Percentiles rank a stretch among this genome's conserved stretches.
Conservation (phyloP, 768 basidiomycete species). For the Austroboletus eburneus region DNA sequence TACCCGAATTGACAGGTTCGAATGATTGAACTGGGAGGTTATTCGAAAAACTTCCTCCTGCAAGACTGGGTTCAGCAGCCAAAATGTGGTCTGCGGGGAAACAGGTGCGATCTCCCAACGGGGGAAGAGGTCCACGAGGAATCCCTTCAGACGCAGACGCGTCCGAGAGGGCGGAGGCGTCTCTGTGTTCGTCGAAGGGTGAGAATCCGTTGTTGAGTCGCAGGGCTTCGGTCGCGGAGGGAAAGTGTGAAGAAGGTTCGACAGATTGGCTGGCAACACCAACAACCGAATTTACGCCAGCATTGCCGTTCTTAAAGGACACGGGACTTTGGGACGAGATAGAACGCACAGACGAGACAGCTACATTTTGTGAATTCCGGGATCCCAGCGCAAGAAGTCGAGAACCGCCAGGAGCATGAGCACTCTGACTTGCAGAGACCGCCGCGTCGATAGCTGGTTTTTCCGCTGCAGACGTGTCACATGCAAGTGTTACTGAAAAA, state of each 20-base stretch:
- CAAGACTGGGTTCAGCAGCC: conserved; percentile 13
- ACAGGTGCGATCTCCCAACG: conserved; percentile 18
- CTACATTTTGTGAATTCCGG: conserved; percentile 22
- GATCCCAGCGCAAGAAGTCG: conserved; percentile 40
- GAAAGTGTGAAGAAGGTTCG: conserved; percentile 15
- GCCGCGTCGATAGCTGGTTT: conserved; percentile 39
- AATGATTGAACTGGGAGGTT: conserved; percentile 16
- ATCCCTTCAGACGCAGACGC: conserved; percentile 15
- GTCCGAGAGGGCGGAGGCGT: conserved; percentile 2
- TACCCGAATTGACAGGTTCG: conserved; percentile 37
- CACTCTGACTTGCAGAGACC: conserved; percentile 29
- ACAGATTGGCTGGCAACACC: conserved; percentile 9
- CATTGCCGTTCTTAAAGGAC: conserved; percentile 21
- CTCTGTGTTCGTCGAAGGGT: conserved; percentile 50
- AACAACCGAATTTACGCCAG: conserved; percentile 6
- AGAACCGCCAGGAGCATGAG: conserved; percentile 38
- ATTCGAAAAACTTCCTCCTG: conserved; percentile 15
- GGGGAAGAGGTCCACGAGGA: conserved; percentile 16
- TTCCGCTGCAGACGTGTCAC: conserved; percentile 15
- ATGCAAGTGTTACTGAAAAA: conserved; percentile 31
- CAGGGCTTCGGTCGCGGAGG: conserved; percentile 8
- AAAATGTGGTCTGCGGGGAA: conserved; percentile 22
- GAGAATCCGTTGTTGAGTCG: conserved; percentile 40
- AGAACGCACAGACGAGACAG: conserved; percentile 14
- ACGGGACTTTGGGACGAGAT: conserved; percentile 21